A percentile compares a stretch with the other conserved stretches of the same genome.
Evolutionary conservation across 2,329 filamentous ascomycete species (phyloP).

Genomic region (Fusarium sp.): DNA sequence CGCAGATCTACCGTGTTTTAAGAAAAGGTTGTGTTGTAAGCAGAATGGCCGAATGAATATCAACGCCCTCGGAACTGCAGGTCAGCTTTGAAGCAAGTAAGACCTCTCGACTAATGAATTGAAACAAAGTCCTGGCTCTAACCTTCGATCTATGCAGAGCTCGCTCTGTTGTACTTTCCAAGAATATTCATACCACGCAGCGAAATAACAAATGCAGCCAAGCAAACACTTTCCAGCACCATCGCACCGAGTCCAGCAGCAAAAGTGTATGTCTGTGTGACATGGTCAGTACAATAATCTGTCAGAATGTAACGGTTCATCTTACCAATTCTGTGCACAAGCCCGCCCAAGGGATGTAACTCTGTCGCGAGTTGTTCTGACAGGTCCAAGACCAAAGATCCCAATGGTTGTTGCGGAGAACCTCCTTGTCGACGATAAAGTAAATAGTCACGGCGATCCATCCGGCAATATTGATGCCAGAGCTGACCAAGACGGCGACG

Average conservation of each 20-base stretch:
- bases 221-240: background rate
- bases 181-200: background rate
- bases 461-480: background rate
- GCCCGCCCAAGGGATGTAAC: constrained; percentile 4
- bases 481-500: background rate
- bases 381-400: constrained; percentile 25
- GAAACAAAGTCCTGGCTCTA: no score
- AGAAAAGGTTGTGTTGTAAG: no score
- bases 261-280: background rate
- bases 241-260: background rate
- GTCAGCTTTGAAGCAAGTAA: no score
- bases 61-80: no score
- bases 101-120: background rate
- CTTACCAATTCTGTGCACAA: constrained; percentile 11
- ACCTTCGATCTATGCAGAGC: background rate
- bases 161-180: constrained; percentile 13
- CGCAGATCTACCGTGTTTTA: no score
- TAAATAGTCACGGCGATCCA: constrained; percentile 5
- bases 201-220: background rate
- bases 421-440: constrained; percentile 13
- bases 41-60: no score
- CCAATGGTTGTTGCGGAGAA: constrained; percentile 6
- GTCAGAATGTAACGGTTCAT: rapidly evolving
- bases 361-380: constrained; percentile 5
- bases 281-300: rapidly evolving